Evolutionary conservation across 2,329 filamentous ascomycete genomes (phyloP), one percentile per base, ranked within the genome.

Genomic region (Knoxdaviesia proteae): DNA sequence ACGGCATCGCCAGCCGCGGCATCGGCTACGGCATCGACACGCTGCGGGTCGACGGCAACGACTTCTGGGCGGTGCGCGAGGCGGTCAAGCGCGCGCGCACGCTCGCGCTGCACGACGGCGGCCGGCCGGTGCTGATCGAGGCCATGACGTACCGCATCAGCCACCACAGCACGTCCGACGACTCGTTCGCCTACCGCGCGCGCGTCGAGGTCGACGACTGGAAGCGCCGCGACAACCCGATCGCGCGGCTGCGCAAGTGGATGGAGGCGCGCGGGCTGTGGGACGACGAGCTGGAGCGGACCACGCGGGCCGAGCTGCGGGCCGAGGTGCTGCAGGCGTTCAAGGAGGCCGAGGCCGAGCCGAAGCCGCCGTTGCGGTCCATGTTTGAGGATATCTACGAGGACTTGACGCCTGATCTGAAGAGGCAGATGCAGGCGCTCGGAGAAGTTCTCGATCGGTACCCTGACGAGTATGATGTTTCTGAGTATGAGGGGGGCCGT

Each of bases 111-210:
- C 65, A 80, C 44, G 76, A 83, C 38, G 84, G 83, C n/a, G 82
- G 84, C 4, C 75, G 72, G 48, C 86, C 84, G 0, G 72, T 98
- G 0, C 64, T 98, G 6, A 80, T 98, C 36, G 90, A 98, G 61
- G 86, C 86, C 44, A 93, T 98, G 83, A 88, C 83, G 30, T 98
- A 98, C 61, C 84, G 90, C n/a, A 87, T 96, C 38, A 88, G 83
- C 6, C 86, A 98, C 56, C 90, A 98, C 63, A 94, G 84, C 59
- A 98, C 90, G 1, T 90, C 82, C 0, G 90, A 98, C 55, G 90
- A 98, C 61, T 90, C 82, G 31, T 98, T 94, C 54, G 90, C 90
- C 0, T 98, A 98, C 62, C 80, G 90, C 6, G 86, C 87, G 1
- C 76, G 80, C 31, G 77, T 94, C 1, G 90, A 98, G 55, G 90